A percentile compares a stretch with the other conserved stretches of the same genome.
Conservation (phyloP, 345 rosid species). For the Lepidium aucheri region DNA sequence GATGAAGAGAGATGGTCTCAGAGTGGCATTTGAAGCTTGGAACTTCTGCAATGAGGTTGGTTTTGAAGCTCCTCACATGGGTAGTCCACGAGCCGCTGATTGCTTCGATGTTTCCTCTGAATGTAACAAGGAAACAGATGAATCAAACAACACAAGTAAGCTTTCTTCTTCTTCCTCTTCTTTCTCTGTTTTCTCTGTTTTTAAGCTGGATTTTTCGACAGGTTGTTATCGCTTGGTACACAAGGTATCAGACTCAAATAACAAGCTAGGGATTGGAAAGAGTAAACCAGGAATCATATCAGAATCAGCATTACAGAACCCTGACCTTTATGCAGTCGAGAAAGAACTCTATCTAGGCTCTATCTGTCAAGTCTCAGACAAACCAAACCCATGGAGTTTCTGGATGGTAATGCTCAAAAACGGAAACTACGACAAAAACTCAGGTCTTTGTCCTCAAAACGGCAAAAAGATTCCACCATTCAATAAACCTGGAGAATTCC, state of each 20-base stretch:
- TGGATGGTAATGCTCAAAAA: slow-evolving; percentile 93
- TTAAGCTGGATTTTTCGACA: slow-evolving; percentile 1
- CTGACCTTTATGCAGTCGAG: slow-evolving; percentile 60
- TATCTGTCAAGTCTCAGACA: slow-evolving; percentile 51
- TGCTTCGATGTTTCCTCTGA: slow-evolving; percentile 52
- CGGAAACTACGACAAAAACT: slow-evolving; percentile 66
- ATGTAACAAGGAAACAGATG: not conserved
- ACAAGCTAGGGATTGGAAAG: slow-evolving; percentile 50
- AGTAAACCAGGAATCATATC: slow-evolving; percentile 30
- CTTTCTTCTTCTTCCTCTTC: not conserved
- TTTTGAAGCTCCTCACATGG: slow-evolving; percentile 59
- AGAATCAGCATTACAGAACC: slow-evolving; percentile 25
- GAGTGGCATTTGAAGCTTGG: slow-evolving; percentile 86
- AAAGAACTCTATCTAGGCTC: slow-evolving; percentile 71
- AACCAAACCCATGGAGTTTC: slow-evolving; percentile 69
- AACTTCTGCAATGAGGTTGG: slow-evolving; percentile 92
- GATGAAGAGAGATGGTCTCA: slow-evolving; percentile 64
- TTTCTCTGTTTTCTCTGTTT: not conserved
- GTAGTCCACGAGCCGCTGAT: slow-evolving; percentile 84
- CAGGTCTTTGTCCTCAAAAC: slow-evolving; percentile 59
- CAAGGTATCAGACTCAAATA: slow-evolving; percentile 54
- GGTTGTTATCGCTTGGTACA: slow-evolving; percentile 45
- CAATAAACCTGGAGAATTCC: slow-evolving; percentile 38
- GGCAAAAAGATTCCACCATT: slow-evolving; percentile 50
- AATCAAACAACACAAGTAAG: slow-evolving; percentile 1